A percentile compares a stretch with the other conserved stretches of the same genome.
These are phyloP conservation scores for Xylaria curta DNA, from an alignment of 495 filamentous ascomycete genomes.

Conservation along the genomic window DNA sequence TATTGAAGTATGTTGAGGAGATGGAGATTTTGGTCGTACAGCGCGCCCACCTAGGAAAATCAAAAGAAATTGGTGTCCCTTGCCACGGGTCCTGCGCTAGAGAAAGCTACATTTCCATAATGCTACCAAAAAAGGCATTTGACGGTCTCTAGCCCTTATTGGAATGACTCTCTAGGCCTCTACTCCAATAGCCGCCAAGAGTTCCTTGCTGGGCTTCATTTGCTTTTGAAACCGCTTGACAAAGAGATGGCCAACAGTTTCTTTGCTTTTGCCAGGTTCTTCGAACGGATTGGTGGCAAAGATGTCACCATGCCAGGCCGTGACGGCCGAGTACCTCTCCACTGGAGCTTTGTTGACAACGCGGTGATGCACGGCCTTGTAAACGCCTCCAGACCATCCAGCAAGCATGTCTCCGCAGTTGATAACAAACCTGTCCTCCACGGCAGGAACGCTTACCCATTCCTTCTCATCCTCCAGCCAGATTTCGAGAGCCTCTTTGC, in stretches of 20 bases:
- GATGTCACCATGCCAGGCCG: conserved; percentile 11
- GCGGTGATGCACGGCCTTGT: conserved; percentile 48
- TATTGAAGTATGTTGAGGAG: background rate
- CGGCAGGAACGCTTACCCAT: conserved; percentile 44
- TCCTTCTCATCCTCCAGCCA: conserved; percentile 38
- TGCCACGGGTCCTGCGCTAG: no score
- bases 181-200: conserved; percentile 6
- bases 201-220: background rate
- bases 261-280: background rate
- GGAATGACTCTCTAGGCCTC: background rate
- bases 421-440: conserved; percentile 46
- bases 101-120: no score
- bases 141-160: no score
- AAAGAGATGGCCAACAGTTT: conserved; percentile 9
- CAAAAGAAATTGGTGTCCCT: background rate
- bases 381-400: conserved; percentile 43
- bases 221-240: conserved; percentile 12
- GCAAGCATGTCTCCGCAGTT: conserved; percentile 52
- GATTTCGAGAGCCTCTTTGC: conserved; percentile 50
- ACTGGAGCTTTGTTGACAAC: conserved; percentile 44
- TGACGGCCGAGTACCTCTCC: conserved; percentile 40
- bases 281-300: conserved; percentile 8
- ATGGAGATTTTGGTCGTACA: background rate
- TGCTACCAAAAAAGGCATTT: no score
- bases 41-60: background rate